Percentiles rank a stretch among this genome's conserved stretches.
phyloP scores from a whole-genome alignment of 2,329 filamentous ascomycete genomes.

The Falciphora oryzae region DNA sequence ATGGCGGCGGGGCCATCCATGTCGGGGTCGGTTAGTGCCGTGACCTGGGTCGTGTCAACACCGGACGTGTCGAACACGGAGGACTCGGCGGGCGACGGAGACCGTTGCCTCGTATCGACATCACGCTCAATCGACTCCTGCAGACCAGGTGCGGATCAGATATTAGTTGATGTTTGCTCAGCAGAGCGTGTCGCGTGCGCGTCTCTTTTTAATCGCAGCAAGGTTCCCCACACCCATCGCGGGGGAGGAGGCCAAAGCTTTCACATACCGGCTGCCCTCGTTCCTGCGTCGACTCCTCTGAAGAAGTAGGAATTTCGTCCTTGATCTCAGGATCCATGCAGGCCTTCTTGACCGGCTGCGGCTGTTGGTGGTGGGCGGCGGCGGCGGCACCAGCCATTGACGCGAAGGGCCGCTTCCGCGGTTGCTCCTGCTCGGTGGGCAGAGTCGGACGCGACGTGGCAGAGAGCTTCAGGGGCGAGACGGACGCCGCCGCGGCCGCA shows the following conservation, averaged over 20 bases:
- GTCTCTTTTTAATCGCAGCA: background rate
- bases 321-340: constrained; percentile 18
- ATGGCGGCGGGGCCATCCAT: constrained; percentile 16
- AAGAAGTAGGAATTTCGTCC: background rate
- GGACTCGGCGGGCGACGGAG: constrained; percentile 35
- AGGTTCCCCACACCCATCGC: background rate
- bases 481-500: constrained; percentile 1
- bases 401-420: constrained; percentile 23
- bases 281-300: background rate
- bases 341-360: constrained; percentile 27
- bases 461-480: background rate
- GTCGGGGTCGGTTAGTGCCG: constrained; percentile 45
- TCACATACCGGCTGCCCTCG: background rate
- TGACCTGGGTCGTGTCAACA: constrained; percentile 42
- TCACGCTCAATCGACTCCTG: background rate
- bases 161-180: background rate
- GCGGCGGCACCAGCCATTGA: constrained; percentile 16
- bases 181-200: background rate
- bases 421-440: constrained; percentile 7
- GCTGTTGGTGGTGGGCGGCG: constrained; percentile 8
- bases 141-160: background rate
- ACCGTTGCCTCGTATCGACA: constrained; percentile 12
- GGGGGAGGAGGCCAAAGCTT: background rate
- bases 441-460: background rate
- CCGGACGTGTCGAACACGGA: constrained; percentile 46